Percentiles rank a stretch among this genome's conserved stretches.
phyloP scores from a whole-genome alignment of 2,329 filamentous ascomycete species.

The Penicillium capsulatum region DNA sequence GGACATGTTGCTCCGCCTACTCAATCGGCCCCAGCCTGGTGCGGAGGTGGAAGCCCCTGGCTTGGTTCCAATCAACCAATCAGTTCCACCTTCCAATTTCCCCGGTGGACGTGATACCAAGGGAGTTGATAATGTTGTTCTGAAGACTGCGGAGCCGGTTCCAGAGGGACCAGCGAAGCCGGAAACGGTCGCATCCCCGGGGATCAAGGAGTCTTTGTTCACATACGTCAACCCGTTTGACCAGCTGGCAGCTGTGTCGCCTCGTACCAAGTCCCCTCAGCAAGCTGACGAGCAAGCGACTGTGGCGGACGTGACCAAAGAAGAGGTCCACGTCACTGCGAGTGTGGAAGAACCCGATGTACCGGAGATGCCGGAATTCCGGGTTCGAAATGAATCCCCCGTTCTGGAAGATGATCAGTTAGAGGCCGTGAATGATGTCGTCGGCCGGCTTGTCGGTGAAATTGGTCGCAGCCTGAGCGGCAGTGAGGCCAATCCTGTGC shows the following conservation, averaged over 20 bases:
- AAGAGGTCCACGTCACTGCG: slow-evolving; percentile 21
- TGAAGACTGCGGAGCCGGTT: slow-evolving; percentile 16
- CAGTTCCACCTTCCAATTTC: slow-evolving; percentile 23
- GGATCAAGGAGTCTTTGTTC: slow-evolving; percentile 50
- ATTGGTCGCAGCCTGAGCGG: slow-evolving; percentile 53
- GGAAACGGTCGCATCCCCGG: slow-evolving; percentile 38
- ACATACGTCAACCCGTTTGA: slow-evolving; percentile 71
- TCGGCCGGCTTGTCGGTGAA: slow-evolving; percentile 61
- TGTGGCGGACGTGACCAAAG: slow-evolving; percentile 28
- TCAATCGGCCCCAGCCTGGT: slow-evolving; percentile 64
- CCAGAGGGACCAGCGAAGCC: slow-evolving; percentile 23
- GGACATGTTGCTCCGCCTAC: slow-evolving; percentile 76
- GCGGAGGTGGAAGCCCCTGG: slow-evolving; percentile 36
- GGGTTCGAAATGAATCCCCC: slow-evolving; percentile 23
- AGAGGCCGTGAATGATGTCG: slow-evolving; percentile 68
- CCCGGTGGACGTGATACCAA: slow-evolving; percentile 1
- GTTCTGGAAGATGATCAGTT: slow-evolving; percentile 38
- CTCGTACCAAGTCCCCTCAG: slow-evolving; percentile 56
- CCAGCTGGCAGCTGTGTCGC: slow-evolving; percentile 62
- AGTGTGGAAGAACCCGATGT: slow-evolving; percentile 16
- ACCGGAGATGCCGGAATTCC: slow-evolving; percentile 11
- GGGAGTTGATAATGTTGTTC: slow-evolving; percentile 5
- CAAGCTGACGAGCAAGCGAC: slow-evolving; percentile 42
- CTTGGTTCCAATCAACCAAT: slow-evolving; percentile 35
- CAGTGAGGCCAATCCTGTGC: neutral